Evolutionary conservation across 768 basidiomycete genomes (phyloP), one percentile per base, ranked within the genome.

Genomic region (Paxillus ammoniavirescens): DNA sequence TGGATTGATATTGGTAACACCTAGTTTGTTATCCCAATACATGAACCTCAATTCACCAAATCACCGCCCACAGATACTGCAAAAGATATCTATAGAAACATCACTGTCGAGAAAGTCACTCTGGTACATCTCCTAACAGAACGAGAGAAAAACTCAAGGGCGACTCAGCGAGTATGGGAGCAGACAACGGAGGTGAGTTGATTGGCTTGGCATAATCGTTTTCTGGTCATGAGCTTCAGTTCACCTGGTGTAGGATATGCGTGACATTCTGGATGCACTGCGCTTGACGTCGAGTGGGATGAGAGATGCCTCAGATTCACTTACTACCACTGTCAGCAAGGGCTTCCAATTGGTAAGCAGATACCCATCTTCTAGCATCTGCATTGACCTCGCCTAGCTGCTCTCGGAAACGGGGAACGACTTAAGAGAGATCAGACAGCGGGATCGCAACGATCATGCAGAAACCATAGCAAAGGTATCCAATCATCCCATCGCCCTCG

Each of bases 1-100:
- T 86, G 85, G 84, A 80, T 84, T 58, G 89, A 90, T 59, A 84
- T 89, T 38, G 89, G 89, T 86, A 62, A 47, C 68, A 31, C 47
- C 31, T 37, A 42, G 17, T 47, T 6, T 38, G 36, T 30, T 38
- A 8, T 33, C 26, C 52, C 41, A 56, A 51, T 52, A 54, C 44
- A 51, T 59, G 21, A 47, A 51, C 52, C 41, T 59, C 49, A 49
- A 46, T 37, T 44, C 45, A 59, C 41, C 30, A 45, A 41, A 31
- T 37, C 40, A 37, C 31, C 42, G 15, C 12, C 38, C 14, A 31
- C 58, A 87, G 85, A 87, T 53, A 72, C 73, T 15, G 88, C 89
- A 7, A 80, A 77, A 58, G 80, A 84, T 45, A 76, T 87, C 18
- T 90, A 89, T 71, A 75, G 69, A 47, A 89, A 90, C 54, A 76